These are phyloP conservation scores for Grosmannia clavigera DNA, from an alignment of 2,329 filamentous ascomycete genomes.

Conservation along the genomic window DNA sequence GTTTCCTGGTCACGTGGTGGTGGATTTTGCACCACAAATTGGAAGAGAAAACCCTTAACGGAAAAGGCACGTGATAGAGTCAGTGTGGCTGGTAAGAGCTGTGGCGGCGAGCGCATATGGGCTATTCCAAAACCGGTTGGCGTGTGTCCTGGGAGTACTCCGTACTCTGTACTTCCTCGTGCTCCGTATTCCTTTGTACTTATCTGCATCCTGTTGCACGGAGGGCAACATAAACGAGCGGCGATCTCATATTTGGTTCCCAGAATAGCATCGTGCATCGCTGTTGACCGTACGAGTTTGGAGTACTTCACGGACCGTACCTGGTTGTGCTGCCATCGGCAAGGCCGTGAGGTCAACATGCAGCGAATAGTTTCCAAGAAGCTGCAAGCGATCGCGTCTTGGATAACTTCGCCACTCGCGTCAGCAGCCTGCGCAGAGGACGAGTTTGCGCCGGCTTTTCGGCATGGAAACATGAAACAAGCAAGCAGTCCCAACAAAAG, in stretches of 20 bases:
- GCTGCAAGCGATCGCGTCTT: no score
- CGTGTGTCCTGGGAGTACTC: background rate
- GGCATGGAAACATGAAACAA: background rate
- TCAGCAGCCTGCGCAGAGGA: no score
- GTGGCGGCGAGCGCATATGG: background rate
- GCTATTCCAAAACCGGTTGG: background rate
- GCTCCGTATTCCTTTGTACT: background rate
- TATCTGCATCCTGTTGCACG: background rate
- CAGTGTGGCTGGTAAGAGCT: background rate
- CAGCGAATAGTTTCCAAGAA: no score
- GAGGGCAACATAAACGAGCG: background rate
- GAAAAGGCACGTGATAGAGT: background rate
- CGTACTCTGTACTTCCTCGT: no score
- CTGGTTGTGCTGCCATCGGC: no score
- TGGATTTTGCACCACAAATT: background rate
- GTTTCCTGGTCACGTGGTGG: background rate
- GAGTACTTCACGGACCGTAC: no score
- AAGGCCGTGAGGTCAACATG: no score
- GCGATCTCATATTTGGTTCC: background rate
- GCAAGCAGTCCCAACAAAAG: background rate
- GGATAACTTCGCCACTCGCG: no score
- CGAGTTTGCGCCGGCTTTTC: background rate
- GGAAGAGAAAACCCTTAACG: background rate
- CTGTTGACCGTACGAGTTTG: no score
- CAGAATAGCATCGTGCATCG: no score